Conservation (phyloP, 2,329 filamentous ascomycete genomes). For the Didymella segeticola region DNA sequence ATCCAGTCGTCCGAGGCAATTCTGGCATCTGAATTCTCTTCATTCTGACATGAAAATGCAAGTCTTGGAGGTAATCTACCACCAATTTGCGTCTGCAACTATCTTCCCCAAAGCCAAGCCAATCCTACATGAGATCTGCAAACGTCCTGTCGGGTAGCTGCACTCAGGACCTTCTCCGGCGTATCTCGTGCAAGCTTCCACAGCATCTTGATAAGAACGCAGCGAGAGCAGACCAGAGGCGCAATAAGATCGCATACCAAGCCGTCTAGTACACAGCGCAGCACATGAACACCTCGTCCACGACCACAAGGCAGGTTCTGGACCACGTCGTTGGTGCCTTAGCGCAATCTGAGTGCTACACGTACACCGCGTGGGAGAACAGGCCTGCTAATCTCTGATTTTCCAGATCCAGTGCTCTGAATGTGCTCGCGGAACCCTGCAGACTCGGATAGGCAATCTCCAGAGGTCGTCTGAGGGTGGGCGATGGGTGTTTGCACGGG, state of each 20-base stretch:
- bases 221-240: not conserved
- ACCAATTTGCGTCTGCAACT: not conserved
- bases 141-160: not conserved
- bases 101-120: not conserved
- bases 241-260: not conserved
- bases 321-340: not conserved
- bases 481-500: not conserved
- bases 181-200: not conserved
- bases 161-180: not conserved
- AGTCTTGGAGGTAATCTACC: not conserved
- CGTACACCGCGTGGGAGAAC: not conserved
- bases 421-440: not conserved
- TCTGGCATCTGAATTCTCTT: not conserved
- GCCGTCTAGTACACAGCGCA: not conserved
- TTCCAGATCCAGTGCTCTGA: not conserved
- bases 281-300: not conserved
- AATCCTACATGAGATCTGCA: not conserved
- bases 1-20: not conserved
- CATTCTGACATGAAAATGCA: not conserved
- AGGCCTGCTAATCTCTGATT: not conserved
- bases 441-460: not conserved
- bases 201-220: constrained; percentile 7
- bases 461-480: not conserved
- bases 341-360: not conserved
- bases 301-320: not conserved